Conservation (phyloP, 1,139 yeast species). For the Diutina sp. region DNA sequence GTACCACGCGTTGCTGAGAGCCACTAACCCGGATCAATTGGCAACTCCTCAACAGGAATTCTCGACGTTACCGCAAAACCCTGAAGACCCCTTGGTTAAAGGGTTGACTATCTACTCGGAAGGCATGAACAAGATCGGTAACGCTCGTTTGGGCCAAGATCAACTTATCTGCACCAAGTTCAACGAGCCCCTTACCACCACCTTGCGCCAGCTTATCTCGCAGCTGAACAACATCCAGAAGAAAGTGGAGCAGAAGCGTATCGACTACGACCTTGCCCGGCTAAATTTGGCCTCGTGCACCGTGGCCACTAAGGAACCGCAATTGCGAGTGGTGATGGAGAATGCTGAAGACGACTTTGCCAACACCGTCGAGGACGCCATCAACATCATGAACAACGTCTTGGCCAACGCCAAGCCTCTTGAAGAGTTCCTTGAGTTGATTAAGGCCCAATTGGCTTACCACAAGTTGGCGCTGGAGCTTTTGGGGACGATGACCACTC, state of each 20-base stretch:
- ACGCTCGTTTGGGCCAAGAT: conserved; percentile 77
- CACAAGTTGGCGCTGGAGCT: conserved; percentile 68
- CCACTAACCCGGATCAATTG: conserved; percentile 40
- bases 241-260: conserved; percentile 67
- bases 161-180: conserved; percentile 57
- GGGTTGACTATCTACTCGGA: conserved; percentile 32
- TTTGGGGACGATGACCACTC: conserved; percentile 53
- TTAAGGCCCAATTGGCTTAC: conserved; percentile 73
- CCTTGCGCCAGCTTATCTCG: conserved; percentile 49
- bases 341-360: conserved; percentile 86
- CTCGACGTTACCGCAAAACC: conserved; percentile 33
- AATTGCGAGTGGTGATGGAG: conserved; percentile 67
- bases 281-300: conserved; percentile 50
- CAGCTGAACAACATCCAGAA: conserved; percentile 63
- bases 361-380: conserved; percentile 83
- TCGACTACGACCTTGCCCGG: conserved; percentile 74
- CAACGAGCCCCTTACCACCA: conserved; percentile 53
- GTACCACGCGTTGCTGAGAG: conserved; percentile 74
- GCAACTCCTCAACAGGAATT: conserved; percentile 8
- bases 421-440: conserved; percentile 55
- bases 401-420: conserved; percentile 65
- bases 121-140: conserved; percentile 54
- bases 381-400: conserved; percentile 71
- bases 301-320: conserved; percentile 64
- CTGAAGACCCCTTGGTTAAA: conserved; percentile 24